phyloP scores from a whole-genome alignment of 2,329 filamentous ascomycete species.

The Cytospora paraplurivora region DNA sequence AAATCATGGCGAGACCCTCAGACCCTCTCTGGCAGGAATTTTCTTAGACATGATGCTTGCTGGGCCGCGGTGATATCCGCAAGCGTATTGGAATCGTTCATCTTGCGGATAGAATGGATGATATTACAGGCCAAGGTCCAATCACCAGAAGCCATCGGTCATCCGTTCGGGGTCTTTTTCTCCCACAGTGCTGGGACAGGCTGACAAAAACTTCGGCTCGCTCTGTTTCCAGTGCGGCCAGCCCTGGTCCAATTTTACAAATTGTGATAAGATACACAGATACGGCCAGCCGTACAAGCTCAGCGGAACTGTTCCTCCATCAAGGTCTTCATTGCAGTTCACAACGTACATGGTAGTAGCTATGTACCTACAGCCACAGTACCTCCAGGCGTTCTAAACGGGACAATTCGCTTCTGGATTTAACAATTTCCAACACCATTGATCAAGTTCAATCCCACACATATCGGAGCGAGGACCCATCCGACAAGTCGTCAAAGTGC shows the following conservation, averaged over 20 bases:
- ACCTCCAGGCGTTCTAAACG: background rate
- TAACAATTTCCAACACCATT: background rate
- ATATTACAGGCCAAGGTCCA: conserved; percentile 23
- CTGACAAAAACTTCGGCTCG: background rate
- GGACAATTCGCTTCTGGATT: background rate
- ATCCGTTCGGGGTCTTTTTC: conserved; percentile 4
- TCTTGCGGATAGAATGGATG: conserved; percentile 15
- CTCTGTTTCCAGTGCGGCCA: background rate
- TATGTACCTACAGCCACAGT: background rate
- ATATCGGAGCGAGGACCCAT: background rate
- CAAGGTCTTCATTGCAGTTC: background rate
- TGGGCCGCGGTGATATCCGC: conserved; percentile 18
- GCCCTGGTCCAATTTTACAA: background rate
- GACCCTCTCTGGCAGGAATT: conserved; percentile 9
- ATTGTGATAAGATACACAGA: conserved; percentile 1
- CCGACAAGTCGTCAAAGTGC: background rate
- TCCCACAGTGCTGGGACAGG: conserved; percentile 18
- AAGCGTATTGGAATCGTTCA: conserved; percentile 12
- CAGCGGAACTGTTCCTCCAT: background rate
- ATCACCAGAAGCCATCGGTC: conserved; percentile 11
- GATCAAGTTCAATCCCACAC: background rate
- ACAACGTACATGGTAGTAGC: background rate
- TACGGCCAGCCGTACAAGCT: background rate
- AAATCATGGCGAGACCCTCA: conserved; percentile 16
- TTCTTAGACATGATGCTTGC: conserved; percentile 16